Conservation (phyloP, 169 alveolate genomes). For the Plasmodium gonderi region DNA sequence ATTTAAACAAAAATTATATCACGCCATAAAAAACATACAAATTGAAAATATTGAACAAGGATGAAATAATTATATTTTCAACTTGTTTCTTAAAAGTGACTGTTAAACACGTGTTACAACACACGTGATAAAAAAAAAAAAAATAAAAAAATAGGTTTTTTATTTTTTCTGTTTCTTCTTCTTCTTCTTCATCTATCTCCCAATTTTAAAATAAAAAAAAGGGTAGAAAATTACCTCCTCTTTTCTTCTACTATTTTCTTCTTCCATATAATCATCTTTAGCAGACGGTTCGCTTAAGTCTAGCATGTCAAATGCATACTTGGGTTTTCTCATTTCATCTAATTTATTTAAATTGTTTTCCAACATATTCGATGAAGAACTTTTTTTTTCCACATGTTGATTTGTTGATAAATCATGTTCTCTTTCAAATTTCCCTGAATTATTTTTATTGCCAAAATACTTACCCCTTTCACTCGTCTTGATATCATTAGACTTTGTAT, state of each 20-base stretch:
- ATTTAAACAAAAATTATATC: not conserved
- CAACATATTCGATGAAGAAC: not conserved
- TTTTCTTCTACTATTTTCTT: conserved; percentile 7
- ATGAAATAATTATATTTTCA: not conserved
- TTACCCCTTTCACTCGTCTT: not conserved
- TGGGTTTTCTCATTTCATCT: not conserved
- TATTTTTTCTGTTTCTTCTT: not conserved
- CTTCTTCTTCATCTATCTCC: not conserved
- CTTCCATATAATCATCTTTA: not conserved
- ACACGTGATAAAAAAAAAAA: not conserved
- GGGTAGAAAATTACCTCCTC: conserved; percentile 42
- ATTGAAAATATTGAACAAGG: not conserved
- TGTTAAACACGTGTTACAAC: not conserved
- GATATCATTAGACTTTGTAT: not conserved
- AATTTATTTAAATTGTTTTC: conserved; percentile 13
- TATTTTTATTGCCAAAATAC: not conserved
- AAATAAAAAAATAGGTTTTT: too few species aligned
- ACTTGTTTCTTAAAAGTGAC: not conserved
- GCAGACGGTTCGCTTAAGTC: conserved; percentile 29
- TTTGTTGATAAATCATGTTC: not conserved
- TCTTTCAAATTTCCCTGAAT: not conserved
- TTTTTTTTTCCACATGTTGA: not conserved
- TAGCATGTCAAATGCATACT: conserved; percentile 32
- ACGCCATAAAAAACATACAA: not conserved
- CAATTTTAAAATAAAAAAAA: not conserved